Conservation (phyloP, 2,329 filamentous ascomycete species). For the Simplicillium aogashimaense region DNA sequence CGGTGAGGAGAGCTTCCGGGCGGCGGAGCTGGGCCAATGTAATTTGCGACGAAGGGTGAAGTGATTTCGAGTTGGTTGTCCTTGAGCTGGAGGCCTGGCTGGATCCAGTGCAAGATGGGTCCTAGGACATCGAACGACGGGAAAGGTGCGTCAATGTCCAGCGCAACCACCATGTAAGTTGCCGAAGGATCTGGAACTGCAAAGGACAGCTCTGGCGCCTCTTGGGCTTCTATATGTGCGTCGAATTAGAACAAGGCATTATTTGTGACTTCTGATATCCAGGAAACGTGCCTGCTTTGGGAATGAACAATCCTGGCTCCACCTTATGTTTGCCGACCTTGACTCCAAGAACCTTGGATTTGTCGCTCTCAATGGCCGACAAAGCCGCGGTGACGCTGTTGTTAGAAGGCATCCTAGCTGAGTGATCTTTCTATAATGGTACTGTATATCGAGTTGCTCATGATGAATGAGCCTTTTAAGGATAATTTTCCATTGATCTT, state of each 20-base stretch:
- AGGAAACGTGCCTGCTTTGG: conserved; percentile 7
- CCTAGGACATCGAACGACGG: conserved; percentile 27
- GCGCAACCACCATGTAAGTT: conserved; percentile 8
- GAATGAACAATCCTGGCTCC: conserved; percentile 9
- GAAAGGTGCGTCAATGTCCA: conserved; percentile 39
- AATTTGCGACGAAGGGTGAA: conserved; percentile 23
- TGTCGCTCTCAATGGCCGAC: conserved; percentile 6
- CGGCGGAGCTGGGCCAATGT: conserved; percentile 36
- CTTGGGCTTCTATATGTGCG: not conserved
- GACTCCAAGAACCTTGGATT: conserved; percentile 9
- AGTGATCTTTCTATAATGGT: too few species aligned
- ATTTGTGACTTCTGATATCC: not conserved
- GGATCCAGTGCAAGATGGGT: conserved; percentile 37
- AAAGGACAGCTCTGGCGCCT: conserved; percentile 5
- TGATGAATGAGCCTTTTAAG: too few species aligned
- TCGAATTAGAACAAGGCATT: not conserved
- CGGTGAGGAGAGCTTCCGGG: conserved; percentile 34
- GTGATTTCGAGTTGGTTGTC: conserved; percentile 2
- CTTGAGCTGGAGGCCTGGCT: conserved; percentile 22
- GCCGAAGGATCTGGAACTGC: not conserved
- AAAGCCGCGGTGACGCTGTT: not conserved
- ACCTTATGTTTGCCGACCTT: conserved; percentile 5
- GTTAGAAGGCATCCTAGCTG: conserved; percentile 5
- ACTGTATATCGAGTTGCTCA: not conserved
- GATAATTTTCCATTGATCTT: too few species aligned